Evolutionary conservation across 441 rosid genomes (phyloP).

Genomic region (Euphorbia schlechtendalii): DNA sequence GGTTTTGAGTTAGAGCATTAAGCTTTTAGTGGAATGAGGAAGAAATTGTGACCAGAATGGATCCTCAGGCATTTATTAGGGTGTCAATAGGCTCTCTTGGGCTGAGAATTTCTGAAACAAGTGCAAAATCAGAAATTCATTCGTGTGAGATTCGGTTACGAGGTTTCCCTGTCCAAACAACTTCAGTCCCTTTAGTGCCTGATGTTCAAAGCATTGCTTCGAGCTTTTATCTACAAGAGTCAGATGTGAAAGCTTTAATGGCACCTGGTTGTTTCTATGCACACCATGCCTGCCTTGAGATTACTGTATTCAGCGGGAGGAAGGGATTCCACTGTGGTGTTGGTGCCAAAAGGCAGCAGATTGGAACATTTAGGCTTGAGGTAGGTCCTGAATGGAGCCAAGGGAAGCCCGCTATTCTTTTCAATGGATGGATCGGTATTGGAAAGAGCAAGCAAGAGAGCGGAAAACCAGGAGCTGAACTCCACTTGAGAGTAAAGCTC

Average conservation of each 20-base stretch:
- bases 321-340: conserved; percentile 72
- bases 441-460: conserved; percentile 69
- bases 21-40: conserved; percentile 43
- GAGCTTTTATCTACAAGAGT: conserved; percentile 81
- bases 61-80: conserved; percentile 93
- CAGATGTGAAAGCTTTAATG: conserved; percentile 67
- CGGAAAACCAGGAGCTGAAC: conserved; percentile 60
- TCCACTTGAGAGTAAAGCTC: conserved; percentile 74
- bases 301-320: conserved; percentile 55
- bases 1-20: conserved; percentile 26
- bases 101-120: conserved; percentile 54
- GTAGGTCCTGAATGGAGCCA: conserved; percentile 89
- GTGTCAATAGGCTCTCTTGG: conserved; percentile 85
- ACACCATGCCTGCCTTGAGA: conserved; percentile 62
- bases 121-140: conserved; percentile 38
- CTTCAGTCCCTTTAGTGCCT: conserved; percentile 63
- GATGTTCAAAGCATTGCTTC: conserved; percentile 68
- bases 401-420: conserved; percentile 65
- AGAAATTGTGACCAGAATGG: conserved; percentile 59
- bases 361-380: conserved; percentile 71
- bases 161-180: conserved; percentile 84
- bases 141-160: conserved; percentile 75
- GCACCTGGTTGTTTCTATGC: conserved; percentile 73
- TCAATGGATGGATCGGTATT: conserved; percentile 81
- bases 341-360: conserved; percentile 69